Conservation (phyloP, 139 green algal species). For the Volvox reticuliferus region DNA sequence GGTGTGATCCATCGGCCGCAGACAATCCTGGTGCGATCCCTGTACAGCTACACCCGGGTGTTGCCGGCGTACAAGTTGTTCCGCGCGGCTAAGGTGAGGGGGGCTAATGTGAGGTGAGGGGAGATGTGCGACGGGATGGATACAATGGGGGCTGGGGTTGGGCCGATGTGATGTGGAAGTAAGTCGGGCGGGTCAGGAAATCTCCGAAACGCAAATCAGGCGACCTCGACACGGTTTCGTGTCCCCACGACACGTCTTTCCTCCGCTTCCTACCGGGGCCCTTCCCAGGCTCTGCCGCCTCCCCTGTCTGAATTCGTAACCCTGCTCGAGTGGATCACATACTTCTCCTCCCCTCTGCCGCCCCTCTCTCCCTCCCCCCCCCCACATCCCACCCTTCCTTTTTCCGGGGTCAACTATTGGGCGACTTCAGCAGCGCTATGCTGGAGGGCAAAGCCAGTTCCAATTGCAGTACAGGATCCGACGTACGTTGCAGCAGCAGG, state of each 20-base stretch:
- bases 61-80: constrained; percentile 82
- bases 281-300: too few species aligned
- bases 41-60: constrained; percentile 80
- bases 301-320: too few species aligned
- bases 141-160: too few species aligned
- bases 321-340: too few species aligned
- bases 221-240: too few species aligned
- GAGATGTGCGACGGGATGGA: background rate
- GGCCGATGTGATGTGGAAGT: too few species aligned
- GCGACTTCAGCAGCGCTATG: background rate
- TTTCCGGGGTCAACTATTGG: background rate
- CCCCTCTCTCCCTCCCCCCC: background rate
- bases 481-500: background rate
- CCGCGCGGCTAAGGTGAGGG: constrained; percentile 64
- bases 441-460: background rate
- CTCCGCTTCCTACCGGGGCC: too few species aligned
- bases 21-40: constrained; percentile 76
- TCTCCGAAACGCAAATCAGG: too few species aligned
- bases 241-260: too few species aligned
- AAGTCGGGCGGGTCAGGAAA: too few species aligned
- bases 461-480: constrained; percentile 24
- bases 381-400: background rate
- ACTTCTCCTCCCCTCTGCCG: too few species aligned
- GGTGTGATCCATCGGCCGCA: constrained; percentile 27
- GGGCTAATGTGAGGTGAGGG: background rate